Conservation (phyloP, 73 alveolate genomes). For the Paraurostyla sp. region DNA sequence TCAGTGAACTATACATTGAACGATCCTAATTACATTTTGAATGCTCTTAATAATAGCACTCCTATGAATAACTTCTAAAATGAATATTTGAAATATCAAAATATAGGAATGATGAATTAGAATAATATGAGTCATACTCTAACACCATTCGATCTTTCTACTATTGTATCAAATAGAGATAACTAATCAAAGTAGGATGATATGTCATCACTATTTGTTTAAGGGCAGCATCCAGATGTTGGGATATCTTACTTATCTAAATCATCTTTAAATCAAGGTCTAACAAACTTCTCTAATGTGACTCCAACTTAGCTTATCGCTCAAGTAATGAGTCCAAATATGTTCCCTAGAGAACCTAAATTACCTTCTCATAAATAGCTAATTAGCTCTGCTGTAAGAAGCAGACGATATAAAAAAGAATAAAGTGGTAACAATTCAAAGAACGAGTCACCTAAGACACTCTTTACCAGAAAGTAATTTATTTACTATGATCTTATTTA, state of each 20-base stretch:
- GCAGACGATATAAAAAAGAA: slow-evolving; percentile 44
- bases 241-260: slow-evolving; percentile 38
- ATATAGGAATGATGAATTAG: not conserved
- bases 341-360: slow-evolving; percentile 45
- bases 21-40: not conserved
- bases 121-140: not conserved
- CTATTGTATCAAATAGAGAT: not conserved
- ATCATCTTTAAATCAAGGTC: slow-evolving; percentile 6
- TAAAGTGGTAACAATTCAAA: not conserved
- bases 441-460: slow-evolving; percentile 39
- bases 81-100: not conserved
- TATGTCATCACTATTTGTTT: not conserved
- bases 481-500: not conserved
- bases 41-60: no score
- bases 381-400: slow-evolving; percentile 46
- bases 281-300: not conserved
- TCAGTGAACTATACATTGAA: not conserved
- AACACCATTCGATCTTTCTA: not conserved
- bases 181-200: not conserved
- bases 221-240: not conserved
- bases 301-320: not conserved
- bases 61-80: not conserved
- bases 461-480: slow-evolving; percentile 35
- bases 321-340: not conserved
- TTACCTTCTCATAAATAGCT: not conserved